Percentiles rank a stretch among this genome's conserved stretches.
phyloP scores from a whole-genome alignment of 257 asterid species.

The Striga asiatica region DNA sequence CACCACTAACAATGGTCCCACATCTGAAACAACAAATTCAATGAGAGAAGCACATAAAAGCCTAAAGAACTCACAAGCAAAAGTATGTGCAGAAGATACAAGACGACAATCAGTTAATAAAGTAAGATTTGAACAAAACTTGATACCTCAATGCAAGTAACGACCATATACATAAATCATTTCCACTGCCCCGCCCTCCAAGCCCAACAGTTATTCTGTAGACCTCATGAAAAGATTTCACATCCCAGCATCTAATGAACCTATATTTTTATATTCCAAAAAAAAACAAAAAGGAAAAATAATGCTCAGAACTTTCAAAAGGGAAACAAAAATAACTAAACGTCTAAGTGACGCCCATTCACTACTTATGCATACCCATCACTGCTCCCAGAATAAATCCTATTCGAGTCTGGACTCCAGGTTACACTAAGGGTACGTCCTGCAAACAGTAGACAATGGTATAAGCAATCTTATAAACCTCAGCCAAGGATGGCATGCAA shows the following conservation, averaged over 20 bases:
- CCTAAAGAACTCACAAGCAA: not conserved
- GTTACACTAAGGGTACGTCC: slow-evolving; percentile 74
- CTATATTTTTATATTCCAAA: slow-evolving; percentile 19
- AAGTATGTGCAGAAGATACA: not conserved
- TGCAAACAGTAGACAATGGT: slow-evolving; percentile 16
- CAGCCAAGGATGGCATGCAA: not conserved
- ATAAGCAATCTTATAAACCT: slow-evolving; percentile 3
- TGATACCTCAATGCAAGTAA: slow-evolving; percentile 67
- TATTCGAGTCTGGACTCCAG: slow-evolving; percentile 72
- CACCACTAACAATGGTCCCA: slow-evolving; percentile 83
- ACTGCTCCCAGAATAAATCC: slow-evolving; percentile 83
- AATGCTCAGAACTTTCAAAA: slow-evolving; percentile 43
- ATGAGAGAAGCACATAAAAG: not conserved
- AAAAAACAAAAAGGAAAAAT: not conserved
- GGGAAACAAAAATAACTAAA: not conserved
- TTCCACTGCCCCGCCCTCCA: slow-evolving; percentile 61
- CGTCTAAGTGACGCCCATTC: not conserved
- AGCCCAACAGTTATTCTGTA: slow-evolving; percentile 75
- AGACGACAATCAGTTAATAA: slow-evolving; percentile 4
- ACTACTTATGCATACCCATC: slow-evolving; percentile 47
- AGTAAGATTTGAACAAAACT: slow-evolving; percentile 18
- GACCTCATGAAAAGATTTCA: slow-evolving; percentile 46
- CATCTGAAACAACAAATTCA: slow-evolving; percentile 34
- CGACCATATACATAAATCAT: slow-evolving; percentile 80
- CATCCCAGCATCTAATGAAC: slow-evolving; percentile 89